These are phyloP conservation scores for Trichoderma asperelloides DNA, from an alignment of 495 filamentous ascomycete genomes.

Conservation along the genomic window DNA sequence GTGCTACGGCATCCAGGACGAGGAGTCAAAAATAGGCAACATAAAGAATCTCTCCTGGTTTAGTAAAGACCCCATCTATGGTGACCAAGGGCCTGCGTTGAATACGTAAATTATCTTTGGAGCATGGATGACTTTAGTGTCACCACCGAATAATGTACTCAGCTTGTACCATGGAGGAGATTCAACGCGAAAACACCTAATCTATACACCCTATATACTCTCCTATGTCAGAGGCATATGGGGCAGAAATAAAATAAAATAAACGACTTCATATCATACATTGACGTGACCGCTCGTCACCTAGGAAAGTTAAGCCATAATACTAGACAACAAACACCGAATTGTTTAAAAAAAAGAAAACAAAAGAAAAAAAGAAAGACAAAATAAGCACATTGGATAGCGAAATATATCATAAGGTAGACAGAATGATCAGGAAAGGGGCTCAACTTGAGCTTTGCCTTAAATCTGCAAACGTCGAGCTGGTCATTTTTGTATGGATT, in stretches of 20 bases:
- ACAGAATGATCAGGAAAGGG: not conserved
- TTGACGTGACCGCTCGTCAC: not conserved
- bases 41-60: conserved; percentile 49
- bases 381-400: not conserved
- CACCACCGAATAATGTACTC: no score
- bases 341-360: not conserved
- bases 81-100: conserved; percentile 43
- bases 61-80: conserved; percentile 51
- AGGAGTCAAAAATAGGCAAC: conserved; percentile 38
- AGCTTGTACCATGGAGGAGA: no score
- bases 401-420: not conserved
- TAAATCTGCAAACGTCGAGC: not conserved
- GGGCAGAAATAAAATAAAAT: not conserved
- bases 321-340: not conserved
- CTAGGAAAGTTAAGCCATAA: not conserved
- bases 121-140: no score
- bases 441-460: not conserved
- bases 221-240: no score
- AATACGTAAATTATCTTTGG: conserved; percentile 9
- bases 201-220: no score
- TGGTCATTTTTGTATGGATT: not conserved
- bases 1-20: conserved; percentile 54
- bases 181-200: no score
- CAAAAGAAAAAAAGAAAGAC: not conserved
- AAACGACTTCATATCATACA: not conserved